phyloP scores from a whole-genome alignment of 805 yeast genomes.

The Yamadazyma phyllophila region DNA sequence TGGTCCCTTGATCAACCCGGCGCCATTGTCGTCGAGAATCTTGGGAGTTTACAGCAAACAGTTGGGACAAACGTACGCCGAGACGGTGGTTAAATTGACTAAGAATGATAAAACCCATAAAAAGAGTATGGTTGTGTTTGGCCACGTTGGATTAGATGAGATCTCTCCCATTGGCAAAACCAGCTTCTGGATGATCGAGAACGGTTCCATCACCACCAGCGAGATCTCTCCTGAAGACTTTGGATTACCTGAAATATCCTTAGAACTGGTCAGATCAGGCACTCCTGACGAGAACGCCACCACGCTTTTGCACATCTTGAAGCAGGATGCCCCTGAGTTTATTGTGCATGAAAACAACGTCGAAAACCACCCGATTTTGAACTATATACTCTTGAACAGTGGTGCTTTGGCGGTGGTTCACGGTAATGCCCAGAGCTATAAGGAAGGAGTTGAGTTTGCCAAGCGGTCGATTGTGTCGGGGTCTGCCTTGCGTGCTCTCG shows the following conservation, averaged over 20 bases:
- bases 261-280: constrained; percentile 71
- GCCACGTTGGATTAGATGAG: constrained; percentile 89
- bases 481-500: constrained; percentile 58
- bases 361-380: constrained; percentile 61
- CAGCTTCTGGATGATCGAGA: constrained; percentile 69
- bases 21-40: constrained; percentile 72
- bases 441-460: constrained; percentile 74
- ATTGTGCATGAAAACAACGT: constrained; percentile 36
- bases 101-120: constrained; percentile 41
- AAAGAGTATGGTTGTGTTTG: constrained; percentile 87
- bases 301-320: constrained; percentile 42
- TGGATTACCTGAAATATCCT: constrained; percentile 70
- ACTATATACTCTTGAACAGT: constrained; percentile 87
- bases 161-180: constrained; percentile 87
- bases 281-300: constrained; percentile 85
- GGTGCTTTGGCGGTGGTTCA: constrained; percentile 82
- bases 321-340: constrained; percentile 46
- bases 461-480: constrained; percentile 66
- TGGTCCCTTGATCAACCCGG: constrained; percentile 94
- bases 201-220: constrained; percentile 42
- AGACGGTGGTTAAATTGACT: constrained; percentile 69
- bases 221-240: constrained; percentile 72
- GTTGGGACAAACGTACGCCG: constrained; percentile 81
- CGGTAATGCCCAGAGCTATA: constrained; percentile 69
- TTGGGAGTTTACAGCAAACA: constrained; percentile 84